Evolutionary conservation across 176 grass and related monocot genomes (phyloP), one percentile per base, ranked within the genome.

Genomic region (Dendrocalamus sinicus): DNA sequence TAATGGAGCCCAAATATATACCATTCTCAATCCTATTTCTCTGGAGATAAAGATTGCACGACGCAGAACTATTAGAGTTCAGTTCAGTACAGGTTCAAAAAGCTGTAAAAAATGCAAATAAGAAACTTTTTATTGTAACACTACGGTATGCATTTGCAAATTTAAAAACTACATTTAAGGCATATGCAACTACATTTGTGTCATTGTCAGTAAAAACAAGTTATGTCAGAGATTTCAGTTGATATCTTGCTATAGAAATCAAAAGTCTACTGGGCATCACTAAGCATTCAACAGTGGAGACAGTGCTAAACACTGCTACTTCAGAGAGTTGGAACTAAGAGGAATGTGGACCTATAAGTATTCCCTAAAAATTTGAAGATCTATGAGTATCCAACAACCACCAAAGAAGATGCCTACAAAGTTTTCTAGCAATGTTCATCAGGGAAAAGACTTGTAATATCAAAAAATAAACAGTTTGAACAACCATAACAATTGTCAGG

Each of bases 1-100:
- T 26, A 26, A 84, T 57, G 0, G 96, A 90, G 0, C 96, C 93
- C 58, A 98, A 77, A 82, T 95, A 98, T 46, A 95, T 60, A 1
- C 96, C 96, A 67, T 98, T 98, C 82, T 94, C 96, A 4, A 98
- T 98, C 67, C 96, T 85, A 83, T 91, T 92, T 0, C 79, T 93
- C 95, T 98, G 72, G 4, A 17, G 72, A 91, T 82, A 55, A 50
- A 24, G 60, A 53, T 26, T 52, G 59, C 30, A 68, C 82, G 45
- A 40, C 19, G 58, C 9, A 57, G 14, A 19, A 40, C 19, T 55
- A 58, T 76, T 16, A 13, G 9, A 68, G 28, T 39, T 60, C 52
- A 60, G 22, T 46, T 59, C 40, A 17, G 8, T 24, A 8, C 41
- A 51, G 13, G 53, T 8, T 78, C 50, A 50, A 16, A 47, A 54